A percentile compares a stretch with the other conserved stretches of the same genome.
Evolutionary conservation across 148 eudicot species (phyloP).

Genomic region (Chenopodium album): DNA sequence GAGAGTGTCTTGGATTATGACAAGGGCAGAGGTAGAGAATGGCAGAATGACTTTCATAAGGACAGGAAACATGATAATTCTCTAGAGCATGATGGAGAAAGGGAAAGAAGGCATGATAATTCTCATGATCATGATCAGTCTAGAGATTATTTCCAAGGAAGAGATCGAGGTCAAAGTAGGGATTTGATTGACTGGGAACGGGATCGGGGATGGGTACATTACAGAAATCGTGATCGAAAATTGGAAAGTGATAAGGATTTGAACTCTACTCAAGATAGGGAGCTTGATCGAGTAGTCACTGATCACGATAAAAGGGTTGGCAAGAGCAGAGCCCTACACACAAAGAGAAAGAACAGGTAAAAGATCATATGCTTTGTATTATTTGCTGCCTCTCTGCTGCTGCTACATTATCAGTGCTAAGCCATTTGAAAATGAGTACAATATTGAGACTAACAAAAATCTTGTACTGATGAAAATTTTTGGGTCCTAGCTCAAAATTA

Average conservation of each 20-base stretch:
- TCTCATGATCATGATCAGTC: conserved; percentile 24
- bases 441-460: neutral
- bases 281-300: conserved; percentile 37
- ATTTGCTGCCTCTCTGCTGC: neutral
- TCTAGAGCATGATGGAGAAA: conserved; percentile 32
- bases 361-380: conserved; percentile 6
- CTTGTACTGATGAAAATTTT: neutral
- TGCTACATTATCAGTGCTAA: neutral
- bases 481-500: neutral
- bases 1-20: conserved; percentile 31
- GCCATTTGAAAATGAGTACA: neutral
- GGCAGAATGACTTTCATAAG: conserved; percentile 39
- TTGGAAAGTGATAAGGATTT: conserved; percentile 37
- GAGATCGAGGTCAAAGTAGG: conserved; percentile 25
- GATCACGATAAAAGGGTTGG: conserved; percentile 43
- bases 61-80: conserved; percentile 46
- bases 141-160: conserved; percentile 27
- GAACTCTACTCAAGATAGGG: conserved; percentile 40
- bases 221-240: conserved; percentile 41
- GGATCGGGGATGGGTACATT: conserved; percentile 16
- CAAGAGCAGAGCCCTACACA: conserved; percentile 40
- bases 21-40: conserved; percentile 53
- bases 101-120: conserved; percentile 24
- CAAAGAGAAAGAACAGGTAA: conserved; percentile 53
- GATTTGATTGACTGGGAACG: conserved; percentile 22